Percentiles rank a stretch among this genome's conserved stretches.
Conservation (phyloP, 805 yeast species). For the Maudiozyma turicensis region DNA sequence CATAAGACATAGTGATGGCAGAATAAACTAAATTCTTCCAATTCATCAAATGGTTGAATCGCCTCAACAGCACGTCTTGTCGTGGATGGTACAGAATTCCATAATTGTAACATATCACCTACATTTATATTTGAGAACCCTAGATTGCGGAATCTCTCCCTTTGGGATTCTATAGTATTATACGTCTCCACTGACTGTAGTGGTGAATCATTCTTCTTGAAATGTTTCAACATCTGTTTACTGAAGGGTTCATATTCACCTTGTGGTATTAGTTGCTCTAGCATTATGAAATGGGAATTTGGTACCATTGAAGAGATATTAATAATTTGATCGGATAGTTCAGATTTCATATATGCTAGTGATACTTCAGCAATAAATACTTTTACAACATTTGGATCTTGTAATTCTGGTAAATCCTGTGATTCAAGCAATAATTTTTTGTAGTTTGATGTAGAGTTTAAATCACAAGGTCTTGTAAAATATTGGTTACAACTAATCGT, state of each 20-base stretch:
- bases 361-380: slow-evolving; percentile 78
- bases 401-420: slow-evolving; percentile 7
- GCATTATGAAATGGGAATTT: slow-evolving; percentile 49
- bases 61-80: slow-evolving; percentile 34
- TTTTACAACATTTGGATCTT: slow-evolving; percentile 30
- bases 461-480: slow-evolving; percentile 56
- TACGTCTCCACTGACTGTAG: slow-evolving; percentile 53
- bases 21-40: slow-evolving; percentile 70
- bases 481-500: slow-evolving; percentile 36
- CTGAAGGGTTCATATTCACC: slow-evolving; percentile 60
- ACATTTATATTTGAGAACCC: slow-evolving; percentile 45
- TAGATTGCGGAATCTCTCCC: slow-evolving; percentile 35
- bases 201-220: slow-evolving; percentile 55
- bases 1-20: slow-evolving; percentile 65
- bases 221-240: slow-evolving; percentile 64
- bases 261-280: slow-evolving; percentile 66
- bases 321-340: slow-evolving; percentile 54
- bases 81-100: slow-evolving; percentile 40
- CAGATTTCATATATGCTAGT: slow-evolving; percentile 66
- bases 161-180: slow-evolving; percentile 42
- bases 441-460: slow-evolving; percentile 39
- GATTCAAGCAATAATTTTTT: slow-evolving; percentile 8
- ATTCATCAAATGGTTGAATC: slow-evolving; percentile 70
- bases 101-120: slow-evolving; percentile 46
- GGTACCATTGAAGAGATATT: slow-evolving; percentile 34